Conservation (phyloP, 2,329 filamentous ascomycete genomes). For the Fusarium cicatricum region DNA sequence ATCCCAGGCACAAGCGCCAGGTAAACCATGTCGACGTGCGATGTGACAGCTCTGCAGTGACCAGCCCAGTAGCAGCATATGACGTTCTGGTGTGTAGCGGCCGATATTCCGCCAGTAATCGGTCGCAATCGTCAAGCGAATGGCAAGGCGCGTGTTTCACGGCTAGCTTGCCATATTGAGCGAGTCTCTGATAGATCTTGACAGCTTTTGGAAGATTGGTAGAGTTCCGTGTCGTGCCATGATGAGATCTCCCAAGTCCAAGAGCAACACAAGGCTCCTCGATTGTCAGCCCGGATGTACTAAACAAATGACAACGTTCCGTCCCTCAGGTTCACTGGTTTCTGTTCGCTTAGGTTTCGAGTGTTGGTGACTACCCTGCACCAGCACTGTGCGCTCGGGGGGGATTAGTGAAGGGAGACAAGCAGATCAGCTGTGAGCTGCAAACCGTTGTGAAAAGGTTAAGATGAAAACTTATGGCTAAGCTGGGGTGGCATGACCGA, state of each 20-base stretch:
- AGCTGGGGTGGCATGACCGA: slow-evolving; percentile 17
- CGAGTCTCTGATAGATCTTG: slow-evolving; percentile 21
- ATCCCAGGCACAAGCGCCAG: background rate
- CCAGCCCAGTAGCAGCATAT: background rate
- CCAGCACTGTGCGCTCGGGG: slow-evolving; percentile 9
- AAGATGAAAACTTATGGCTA: slow-evolving; percentile 14
- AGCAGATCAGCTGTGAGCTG: slow-evolving; percentile 15
- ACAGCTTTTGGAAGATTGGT: slow-evolving; percentile 1
- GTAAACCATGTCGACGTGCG: background rate
- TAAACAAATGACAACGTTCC: background rate
- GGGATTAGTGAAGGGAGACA: background rate
- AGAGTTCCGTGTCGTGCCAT: background rate
- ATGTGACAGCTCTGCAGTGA: slow-evolving; percentile 5
- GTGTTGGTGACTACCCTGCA: slow-evolving; percentile 5
- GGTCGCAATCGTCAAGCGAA: slow-evolving; percentile 15
- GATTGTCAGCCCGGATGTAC: background rate
- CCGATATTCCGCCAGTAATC: slow-evolving; percentile 6
- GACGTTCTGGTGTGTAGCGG: background rate
- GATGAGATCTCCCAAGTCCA: background rate
- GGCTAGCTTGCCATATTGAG: slow-evolving; percentile 15
- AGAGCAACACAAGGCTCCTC: background rate
- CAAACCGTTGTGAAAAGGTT: slow-evolving; percentile 16
- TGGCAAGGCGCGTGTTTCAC: slow-evolving; percentile 11
- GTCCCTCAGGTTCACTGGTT: background rate
- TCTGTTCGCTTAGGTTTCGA: background rate